Percentiles rank a stretch among this genome's conserved stretches.
Evolutionary conservation across 202 grass and related monocot species (phyloP).

Genomic region (Brachypodium distachyon): DNA sequence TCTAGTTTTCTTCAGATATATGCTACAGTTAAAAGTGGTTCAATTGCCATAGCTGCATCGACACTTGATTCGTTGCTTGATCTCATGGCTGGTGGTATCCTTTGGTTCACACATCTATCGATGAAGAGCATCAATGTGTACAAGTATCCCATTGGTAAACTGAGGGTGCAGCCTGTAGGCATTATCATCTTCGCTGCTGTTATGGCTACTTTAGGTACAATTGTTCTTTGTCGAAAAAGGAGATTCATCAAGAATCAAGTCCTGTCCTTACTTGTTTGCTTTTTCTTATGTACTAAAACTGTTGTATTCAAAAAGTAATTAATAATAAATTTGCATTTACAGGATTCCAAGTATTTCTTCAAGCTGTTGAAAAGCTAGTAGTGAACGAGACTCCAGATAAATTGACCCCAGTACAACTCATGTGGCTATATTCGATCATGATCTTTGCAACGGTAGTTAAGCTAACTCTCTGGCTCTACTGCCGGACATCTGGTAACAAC

Average conservation of each 20-base stretch:
- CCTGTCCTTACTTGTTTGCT: not conserved
- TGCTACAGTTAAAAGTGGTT: constrained; percentile 87
- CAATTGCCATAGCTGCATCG: constrained; percentile 96
- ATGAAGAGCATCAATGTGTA: constrained; percentile 96
- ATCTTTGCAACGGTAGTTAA: constrained; percentile 86
- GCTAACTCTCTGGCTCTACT: constrained; percentile 85
- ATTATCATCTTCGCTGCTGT: constrained; percentile 94
- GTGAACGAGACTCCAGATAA: constrained; percentile 47
- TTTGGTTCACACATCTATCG: constrained; percentile 97
- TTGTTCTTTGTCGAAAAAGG: not conserved
- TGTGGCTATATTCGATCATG: constrained; percentile 96
- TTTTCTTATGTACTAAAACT: not conserved
- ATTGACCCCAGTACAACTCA: constrained; percentile 52
- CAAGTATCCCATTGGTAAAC: constrained; percentile 93
- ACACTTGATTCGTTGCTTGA: constrained; percentile 94
- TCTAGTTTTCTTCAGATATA: constrained; percentile 41
- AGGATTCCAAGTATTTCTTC: constrained; percentile 93
- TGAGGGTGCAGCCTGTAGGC: constrained; percentile 90
- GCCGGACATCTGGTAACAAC: constrained; percentile 84
- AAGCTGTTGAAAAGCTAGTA: constrained; percentile 76
- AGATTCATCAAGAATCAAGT: not conserved
- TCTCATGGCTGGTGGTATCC: constrained; percentile 93
- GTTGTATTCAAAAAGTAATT: not conserved
- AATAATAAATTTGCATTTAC: constrained; percentile 9
- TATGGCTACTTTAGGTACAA: constrained; percentile 97